Base-by-base conservation (phyloP, 106 monocot genomes). In the Dendrobium nobile region DNA sequence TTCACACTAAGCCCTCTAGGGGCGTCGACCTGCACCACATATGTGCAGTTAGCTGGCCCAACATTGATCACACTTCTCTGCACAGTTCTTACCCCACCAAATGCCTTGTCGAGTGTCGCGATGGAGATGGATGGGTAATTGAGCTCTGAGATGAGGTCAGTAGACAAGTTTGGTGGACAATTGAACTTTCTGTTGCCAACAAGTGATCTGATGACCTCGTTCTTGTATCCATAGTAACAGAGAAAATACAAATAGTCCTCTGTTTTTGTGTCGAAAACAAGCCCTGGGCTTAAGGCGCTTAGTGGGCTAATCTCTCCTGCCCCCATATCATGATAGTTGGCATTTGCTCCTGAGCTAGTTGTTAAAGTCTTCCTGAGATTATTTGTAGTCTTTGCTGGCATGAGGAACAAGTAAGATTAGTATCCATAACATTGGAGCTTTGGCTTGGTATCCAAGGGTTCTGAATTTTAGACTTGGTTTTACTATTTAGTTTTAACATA, bases 51-150 rank as follows among this genome's bases (percentile, higher is more conserved):
- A 15, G 73, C 79, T 7, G 89, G 84, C 6, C 96, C 96, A 9
- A 93, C 96, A 75, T 96, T 93, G 51, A 87, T 93, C 15, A 84
- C 89, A 15, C 88, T 90, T 59, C 96, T 64, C 22, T 72, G 82
- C 47, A 96, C 83, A 41, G 77, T 92, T 54, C 44, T 72, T 10
- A 58, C 77, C 4, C 44, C 48, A 7, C 79, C 80, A 19, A 48
- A 26, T 16, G 48, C 70, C 6, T 59, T 7, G n/a, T 85, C 81
- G 47, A 95, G 84, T 47, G 67, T 84, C 17, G 85, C 86, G 7
- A 95, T 56, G 51, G 95, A 93, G 73, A 93, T 93, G 67, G 95
- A 91, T 42, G 95, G 95, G 83, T 95, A 95, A 82, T 95, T 95
- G 86, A 95, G 67, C 75, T 79, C 81, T 70, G 95, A 86, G 83